These are phyloP conservation scores for Nemophila menziesii DNA, from an alignment of 257 asterid genomes.

Conservation along the genomic window DNA sequence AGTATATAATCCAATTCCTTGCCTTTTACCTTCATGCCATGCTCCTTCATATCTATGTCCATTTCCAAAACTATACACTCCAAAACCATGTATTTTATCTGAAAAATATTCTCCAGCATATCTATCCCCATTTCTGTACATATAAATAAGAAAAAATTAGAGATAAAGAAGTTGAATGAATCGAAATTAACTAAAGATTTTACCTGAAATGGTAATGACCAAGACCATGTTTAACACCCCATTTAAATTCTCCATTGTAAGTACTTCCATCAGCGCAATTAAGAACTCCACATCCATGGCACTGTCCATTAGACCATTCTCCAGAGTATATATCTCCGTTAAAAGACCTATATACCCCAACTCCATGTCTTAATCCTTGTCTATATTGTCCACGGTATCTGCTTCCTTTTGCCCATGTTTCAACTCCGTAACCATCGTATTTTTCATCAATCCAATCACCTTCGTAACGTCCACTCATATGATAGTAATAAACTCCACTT, in stretches of 20 bases:
- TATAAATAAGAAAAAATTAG: not conserved
- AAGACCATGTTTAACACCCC: conserved; percentile 43
- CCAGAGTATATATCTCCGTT: conserved; percentile 33
- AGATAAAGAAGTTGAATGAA: not conserved
- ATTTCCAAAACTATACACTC: conserved; percentile 56
- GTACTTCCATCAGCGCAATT: conserved; percentile 35
- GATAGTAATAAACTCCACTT: conserved; percentile 37
- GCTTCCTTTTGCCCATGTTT: conserved; percentile 36
- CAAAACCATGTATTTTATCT: conserved; percentile 71
- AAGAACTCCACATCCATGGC: conserved; percentile 31
- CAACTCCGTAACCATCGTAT: conserved; percentile 36
- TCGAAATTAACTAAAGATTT: not conserved
- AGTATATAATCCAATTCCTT: conserved; percentile 58
- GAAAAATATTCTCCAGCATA: conserved; percentile 72
- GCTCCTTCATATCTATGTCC: conserved; percentile 77
- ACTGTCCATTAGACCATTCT: conserved; percentile 40
- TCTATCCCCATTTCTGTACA: conserved; percentile 57
- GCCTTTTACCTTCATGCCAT: conserved; percentile 83
- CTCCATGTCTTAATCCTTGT: conserved; percentile 39
- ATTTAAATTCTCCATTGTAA: conserved; percentile 32
- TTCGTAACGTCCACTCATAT: conserved; percentile 32
- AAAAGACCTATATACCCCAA: conserved; percentile 30
- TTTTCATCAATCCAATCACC: conserved; percentile 38
- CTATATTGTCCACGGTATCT: conserved; percentile 33
- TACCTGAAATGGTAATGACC: conserved; percentile 36